Percentiles rank a stretch among this genome's conserved stretches.
These are phyloP conservation scores for Blastomyces gilchristii DNA, from an alignment of 2,329 filamentous ascomycete species.

Conservation along the genomic window DNA sequence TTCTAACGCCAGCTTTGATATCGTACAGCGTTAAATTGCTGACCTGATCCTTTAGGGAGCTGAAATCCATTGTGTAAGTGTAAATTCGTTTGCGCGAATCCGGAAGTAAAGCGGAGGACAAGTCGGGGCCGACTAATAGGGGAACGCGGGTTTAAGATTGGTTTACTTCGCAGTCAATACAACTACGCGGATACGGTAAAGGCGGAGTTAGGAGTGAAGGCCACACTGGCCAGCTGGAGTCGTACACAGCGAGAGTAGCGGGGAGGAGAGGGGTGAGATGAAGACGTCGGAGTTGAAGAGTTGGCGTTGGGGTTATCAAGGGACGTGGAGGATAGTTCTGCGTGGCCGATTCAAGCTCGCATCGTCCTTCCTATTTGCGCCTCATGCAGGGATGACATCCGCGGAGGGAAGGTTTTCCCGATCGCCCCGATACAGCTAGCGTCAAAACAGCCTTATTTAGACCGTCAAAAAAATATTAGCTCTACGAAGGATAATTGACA, in stretches of 20 bases:
- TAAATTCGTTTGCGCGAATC: background rate
- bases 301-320: background rate
- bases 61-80: slow-evolving; percentile 62
- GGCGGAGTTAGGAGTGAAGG: background rate
- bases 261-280: background rate
- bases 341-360: background rate
- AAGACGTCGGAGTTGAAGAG: background rate
- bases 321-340: background rate
- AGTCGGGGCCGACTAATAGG: background rate
- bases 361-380: background rate
- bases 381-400: background rate
- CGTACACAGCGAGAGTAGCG: background rate
- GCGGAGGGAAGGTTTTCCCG: slow-evolving; percentile 3
- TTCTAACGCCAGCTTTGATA: slow-evolving; percentile 85
- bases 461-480: background rate
- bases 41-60: slow-evolving; percentile 74
- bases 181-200: background rate
- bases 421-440: background rate
- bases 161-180: background rate
- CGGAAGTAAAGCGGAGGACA: background rate
- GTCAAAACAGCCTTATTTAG: background rate
- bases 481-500: background rate
- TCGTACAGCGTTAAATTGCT: slow-evolving; percentile 90
- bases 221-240: background rate
- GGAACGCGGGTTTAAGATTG: background rate